These are phyloP conservation scores for Penicillium odoratum DNA, from an alignment of 495 filamentous ascomycete genomes.

Conservation along the genomic window DNA sequence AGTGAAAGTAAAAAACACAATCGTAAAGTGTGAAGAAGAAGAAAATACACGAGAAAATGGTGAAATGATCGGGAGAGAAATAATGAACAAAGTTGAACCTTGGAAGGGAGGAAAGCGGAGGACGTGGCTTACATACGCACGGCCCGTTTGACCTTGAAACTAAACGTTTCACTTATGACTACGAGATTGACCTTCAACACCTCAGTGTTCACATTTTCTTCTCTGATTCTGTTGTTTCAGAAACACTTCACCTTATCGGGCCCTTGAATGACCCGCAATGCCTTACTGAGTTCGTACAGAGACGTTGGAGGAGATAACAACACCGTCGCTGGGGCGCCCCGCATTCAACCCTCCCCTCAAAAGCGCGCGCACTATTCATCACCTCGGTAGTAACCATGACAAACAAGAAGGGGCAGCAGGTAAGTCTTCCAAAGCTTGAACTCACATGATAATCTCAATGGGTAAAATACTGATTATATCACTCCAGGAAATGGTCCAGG, in stretches of 20 bases:
- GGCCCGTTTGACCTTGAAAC: neutral
- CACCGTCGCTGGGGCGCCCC: conserved; percentile 23
- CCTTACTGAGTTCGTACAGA: conserved; percentile 6
- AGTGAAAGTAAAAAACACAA: neutral
- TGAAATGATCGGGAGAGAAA: neutral
- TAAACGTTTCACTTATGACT: neutral
- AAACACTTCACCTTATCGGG: neutral
- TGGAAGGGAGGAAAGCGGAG: conserved; percentile 24
- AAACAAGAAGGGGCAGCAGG: conserved; percentile 74
- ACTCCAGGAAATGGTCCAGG: conserved; percentile 95
- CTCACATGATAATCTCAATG: neutral
- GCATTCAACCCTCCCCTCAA: conserved; percentile 23
- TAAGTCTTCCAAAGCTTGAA: conserved; percentile 36
- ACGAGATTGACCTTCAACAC: neutral
- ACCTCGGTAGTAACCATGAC: conserved; percentile 33
- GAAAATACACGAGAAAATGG: neutral
- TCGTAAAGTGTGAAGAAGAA: neutral
- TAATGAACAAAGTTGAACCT: conserved; percentile 10
- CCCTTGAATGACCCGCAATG: conserved; percentile 8
- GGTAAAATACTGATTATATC: conserved; percentile 19
- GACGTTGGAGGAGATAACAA: conserved; percentile 19
- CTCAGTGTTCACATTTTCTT: no score
- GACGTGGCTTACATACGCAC: conserved; percentile 24
- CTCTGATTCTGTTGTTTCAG: neutral
- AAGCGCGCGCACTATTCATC: conserved; percentile 1